Evolutionary conservation across 192 early-diverging fungal genomes (phyloP).

Genomic region (Coemansia umbellata): DNA sequence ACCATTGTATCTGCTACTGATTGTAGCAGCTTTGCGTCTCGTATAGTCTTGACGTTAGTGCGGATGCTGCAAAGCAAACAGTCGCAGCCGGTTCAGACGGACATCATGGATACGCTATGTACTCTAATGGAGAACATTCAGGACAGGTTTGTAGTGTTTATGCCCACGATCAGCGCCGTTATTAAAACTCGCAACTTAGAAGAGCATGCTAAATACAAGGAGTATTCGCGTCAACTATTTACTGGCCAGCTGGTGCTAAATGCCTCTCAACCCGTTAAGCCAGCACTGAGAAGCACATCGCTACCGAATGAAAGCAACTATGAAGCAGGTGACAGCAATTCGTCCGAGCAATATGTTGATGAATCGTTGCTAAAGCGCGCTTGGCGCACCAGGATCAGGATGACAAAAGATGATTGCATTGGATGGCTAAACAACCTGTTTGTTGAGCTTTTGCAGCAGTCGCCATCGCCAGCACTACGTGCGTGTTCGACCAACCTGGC

Average conservation of each 20-base stretch:
- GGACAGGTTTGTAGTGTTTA: slow-evolving; percentile 80
- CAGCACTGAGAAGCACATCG: background rate
- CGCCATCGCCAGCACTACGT: slow-evolving; percentile 86
- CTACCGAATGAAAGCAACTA: background rate
- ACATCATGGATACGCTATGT: slow-evolving; percentile 79
- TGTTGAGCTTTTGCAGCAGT: slow-evolving; percentile 89
- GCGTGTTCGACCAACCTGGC: slow-evolving; percentile 80
- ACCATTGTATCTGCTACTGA: slow-evolving; percentile 73
- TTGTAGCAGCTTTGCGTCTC: slow-evolving; percentile 79
- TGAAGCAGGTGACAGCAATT: background rate
- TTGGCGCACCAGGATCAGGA: slow-evolving; percentile 56
- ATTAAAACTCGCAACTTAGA: slow-evolving; percentile 60
- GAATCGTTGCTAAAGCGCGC: slow-evolving; percentile 70
- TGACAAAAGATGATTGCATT: slow-evolving; percentile 78
- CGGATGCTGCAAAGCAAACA: slow-evolving; percentile 58
- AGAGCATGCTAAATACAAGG: slow-evolving; percentile 66
- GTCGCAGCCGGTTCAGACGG: slow-evolving; percentile 54
- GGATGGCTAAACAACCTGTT: slow-evolving; percentile 90
- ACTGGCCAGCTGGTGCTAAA: slow-evolving; percentile 60
- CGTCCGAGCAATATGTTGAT: background rate
- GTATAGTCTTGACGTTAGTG: slow-evolving; percentile 82
- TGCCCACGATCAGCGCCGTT: slow-evolving; percentile 82
- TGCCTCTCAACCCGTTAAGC: background rate
- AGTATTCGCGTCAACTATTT: slow-evolving; percentile 67
- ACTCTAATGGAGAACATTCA: slow-evolving; percentile 79